Evolutionary conservation across 495 filamentous ascomycete genomes (phyloP).

Genomic region (Wilcoxina mikolae): DNA sequence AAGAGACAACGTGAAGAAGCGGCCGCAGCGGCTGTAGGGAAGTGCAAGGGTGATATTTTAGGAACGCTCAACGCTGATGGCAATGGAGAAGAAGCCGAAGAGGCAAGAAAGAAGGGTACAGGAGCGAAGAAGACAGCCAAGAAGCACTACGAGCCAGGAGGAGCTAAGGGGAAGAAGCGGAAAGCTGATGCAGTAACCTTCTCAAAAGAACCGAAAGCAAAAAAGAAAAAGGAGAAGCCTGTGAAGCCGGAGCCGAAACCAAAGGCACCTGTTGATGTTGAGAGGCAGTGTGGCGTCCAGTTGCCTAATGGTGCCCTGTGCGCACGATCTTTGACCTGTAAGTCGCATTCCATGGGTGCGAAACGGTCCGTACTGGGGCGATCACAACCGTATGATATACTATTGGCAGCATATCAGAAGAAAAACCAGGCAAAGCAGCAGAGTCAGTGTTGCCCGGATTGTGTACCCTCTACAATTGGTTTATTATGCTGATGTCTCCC

Average conservation of each 20-base stretch:
- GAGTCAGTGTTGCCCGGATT: slow-evolving; percentile 40
- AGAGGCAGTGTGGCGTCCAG: slow-evolving; percentile 88
- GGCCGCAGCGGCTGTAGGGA: slow-evolving; percentile 56
- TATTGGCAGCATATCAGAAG: slow-evolving; percentile 89
- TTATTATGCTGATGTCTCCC: slow-evolving; percentile 23
- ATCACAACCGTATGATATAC: slow-evolving; percentile 85
- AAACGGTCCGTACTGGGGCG: slow-evolving; percentile 83
- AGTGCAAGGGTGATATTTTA: slow-evolving; percentile 37
- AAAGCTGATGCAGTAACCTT: slow-evolving; percentile 55
- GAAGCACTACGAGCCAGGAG: slow-evolving; percentile 49
- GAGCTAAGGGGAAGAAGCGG: slow-evolving; percentile 73
- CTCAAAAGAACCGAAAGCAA: slow-evolving; percentile 55
- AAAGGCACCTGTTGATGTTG: slow-evolving; percentile 87
- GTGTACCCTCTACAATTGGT: neutral
- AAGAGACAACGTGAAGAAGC: slow-evolving; percentile 64
- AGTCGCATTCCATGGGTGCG: slow-evolving; percentile 90
- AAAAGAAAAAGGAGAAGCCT: slow-evolving; percentile 95
- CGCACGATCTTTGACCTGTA: slow-evolving; percentile 85
- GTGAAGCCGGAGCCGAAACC: slow-evolving; percentile 78
- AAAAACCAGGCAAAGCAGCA: slow-evolving; percentile 97
- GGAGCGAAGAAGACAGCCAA: slow-evolving; percentile 50
- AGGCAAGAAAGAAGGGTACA: slow-evolving; percentile 35
- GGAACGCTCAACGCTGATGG: slow-evolving; percentile 36
- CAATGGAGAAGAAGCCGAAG: slow-evolving; percentile 28
- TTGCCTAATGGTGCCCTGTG: slow-evolving; percentile 72